A percentile compares a stretch with the other conserved stretches of the same genome.
Evolutionary conservation across 2,329 filamentous ascomycete species (phyloP).

Genomic region (Curvularia spicifera): DNA sequence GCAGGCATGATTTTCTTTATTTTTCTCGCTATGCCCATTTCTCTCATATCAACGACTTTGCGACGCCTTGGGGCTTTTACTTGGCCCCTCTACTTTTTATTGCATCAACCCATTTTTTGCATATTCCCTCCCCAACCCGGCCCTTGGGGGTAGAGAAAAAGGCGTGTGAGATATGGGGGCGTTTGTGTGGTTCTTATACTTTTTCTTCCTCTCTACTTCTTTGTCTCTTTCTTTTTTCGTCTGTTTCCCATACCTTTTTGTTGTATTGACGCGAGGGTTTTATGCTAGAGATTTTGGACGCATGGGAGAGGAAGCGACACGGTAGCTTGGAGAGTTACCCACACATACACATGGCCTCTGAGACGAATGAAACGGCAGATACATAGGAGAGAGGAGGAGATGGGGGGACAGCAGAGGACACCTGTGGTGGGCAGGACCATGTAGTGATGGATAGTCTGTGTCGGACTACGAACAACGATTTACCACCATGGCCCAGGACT

Average conservation of each 20-base stretch:
- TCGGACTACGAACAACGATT: not conserved
- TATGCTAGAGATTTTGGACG: not conserved
- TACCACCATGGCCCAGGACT: not conserved
- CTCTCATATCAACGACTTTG: conserved; percentile 2
- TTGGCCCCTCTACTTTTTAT: conserved; percentile 1
- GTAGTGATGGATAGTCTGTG: not conserved
- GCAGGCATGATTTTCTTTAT: not conserved
- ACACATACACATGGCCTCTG: not conserved
- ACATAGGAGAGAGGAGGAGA: not conserved
- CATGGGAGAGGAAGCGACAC: not conserved
- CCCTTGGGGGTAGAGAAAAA: not conserved
- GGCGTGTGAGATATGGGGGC: conserved; percentile 12
- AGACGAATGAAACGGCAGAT: conserved; percentile 2
- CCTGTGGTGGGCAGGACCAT: not conserved
- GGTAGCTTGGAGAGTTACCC: not conserved
- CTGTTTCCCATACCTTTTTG: not conserved
- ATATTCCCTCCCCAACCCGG: conserved; percentile 5
- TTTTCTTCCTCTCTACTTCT: not conserved
- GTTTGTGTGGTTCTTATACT: conserved; percentile 5
- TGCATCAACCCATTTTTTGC: conserved; percentile 11
- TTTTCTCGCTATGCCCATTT: not conserved
- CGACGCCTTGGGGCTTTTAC: not conserved
- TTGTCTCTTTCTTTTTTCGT: not conserved
- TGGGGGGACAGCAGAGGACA: no score
- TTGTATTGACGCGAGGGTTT: not conserved